Evolutionary conservation across 2,329 filamentous ascomycete species (phyloP), one percentile per base, ranked within the genome.

Genomic region (Arachnomyces sp.): DNA sequence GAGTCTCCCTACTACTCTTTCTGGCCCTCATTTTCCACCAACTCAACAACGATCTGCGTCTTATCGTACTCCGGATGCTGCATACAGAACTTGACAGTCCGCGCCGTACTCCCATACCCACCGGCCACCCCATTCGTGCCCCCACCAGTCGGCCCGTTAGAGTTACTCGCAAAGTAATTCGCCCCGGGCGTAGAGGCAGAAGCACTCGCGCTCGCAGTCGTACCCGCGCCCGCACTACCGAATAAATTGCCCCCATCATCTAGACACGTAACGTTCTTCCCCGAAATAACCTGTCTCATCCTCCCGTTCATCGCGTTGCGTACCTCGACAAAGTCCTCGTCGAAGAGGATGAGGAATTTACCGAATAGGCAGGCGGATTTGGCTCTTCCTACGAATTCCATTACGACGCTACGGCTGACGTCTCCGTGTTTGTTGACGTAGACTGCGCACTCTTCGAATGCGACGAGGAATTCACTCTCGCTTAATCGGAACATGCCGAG

Each of bases 351-450:
- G 3, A 98, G 76, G 60, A 95, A 96, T 43, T 88, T 84, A 1
- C 88, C 89, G 53, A 87, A 93, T 67, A 96, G 82, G 46, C 88
- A 92, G 2, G 89, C 89, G 9, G 80, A 79, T 46, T 83, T 82
- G 1, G 92, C 92, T 55, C 84, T 90, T 50, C 92, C 92, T n/a
- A 94, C 92, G 61, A 96, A 98, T 59, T 96, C 88, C 88, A 98
- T 95, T 55, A 96, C 89, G 43, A 96, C 86, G 18, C 84, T 87
- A 34, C 93, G 84, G 30, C 82, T 90, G 18, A 98, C 87, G 46
- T 98, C 92, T 50, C 92, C 92, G 62, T 96, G 88, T 66, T 96
- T 95, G 70, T 98, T 93, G 57, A 96, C 85, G 56, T 96, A 98
- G 7, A 98, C 89, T 13, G 89, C 92, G 53, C 90, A 96, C 62